A percentile compares a stretch with the other conserved stretches of the same genome.
Conservation (phyloP, 345 rosid genomes). For the Eucalyptus urophylla region DNA sequence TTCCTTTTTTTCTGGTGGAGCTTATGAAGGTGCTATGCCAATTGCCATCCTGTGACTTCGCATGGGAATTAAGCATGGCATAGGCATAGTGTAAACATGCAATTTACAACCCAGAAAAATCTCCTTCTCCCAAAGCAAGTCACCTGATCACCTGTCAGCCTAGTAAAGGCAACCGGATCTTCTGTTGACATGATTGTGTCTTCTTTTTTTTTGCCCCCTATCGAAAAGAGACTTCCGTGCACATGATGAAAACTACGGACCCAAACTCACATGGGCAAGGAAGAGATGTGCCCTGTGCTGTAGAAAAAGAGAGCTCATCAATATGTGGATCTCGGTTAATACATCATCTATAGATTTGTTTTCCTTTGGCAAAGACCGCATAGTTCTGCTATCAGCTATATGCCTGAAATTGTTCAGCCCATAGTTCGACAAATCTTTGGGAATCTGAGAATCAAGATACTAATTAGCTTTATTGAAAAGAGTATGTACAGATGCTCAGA, state of each 20-base stretch:
- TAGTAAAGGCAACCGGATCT: background rate
- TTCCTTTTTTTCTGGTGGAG: background rate
- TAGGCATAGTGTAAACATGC: background rate
- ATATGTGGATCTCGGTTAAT: background rate
- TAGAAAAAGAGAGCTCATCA: background rate
- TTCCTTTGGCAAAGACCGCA: background rate
- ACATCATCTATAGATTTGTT: background rate
- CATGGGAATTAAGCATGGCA: background rate
- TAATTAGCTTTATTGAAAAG: background rate
- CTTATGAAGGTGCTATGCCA: background rate
- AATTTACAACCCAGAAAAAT: background rate
- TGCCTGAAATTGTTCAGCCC: background rate
- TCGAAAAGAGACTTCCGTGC: background rate
- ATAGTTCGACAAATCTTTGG: background rate
- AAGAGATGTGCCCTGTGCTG: background rate
- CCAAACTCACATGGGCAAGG: background rate
- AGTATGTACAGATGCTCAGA: background rate
- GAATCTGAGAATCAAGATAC: background rate
- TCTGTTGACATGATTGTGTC: background rate
- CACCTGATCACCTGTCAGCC: background rate
- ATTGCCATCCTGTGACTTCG: background rate
- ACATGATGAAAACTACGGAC: background rate
- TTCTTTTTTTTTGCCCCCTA: background rate
- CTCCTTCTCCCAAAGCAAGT: background rate
- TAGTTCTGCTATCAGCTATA: background rate